phyloP scores from a whole-genome alignment of 2,329 filamentous ascomycete species.

The Chalara sp. region DNA sequence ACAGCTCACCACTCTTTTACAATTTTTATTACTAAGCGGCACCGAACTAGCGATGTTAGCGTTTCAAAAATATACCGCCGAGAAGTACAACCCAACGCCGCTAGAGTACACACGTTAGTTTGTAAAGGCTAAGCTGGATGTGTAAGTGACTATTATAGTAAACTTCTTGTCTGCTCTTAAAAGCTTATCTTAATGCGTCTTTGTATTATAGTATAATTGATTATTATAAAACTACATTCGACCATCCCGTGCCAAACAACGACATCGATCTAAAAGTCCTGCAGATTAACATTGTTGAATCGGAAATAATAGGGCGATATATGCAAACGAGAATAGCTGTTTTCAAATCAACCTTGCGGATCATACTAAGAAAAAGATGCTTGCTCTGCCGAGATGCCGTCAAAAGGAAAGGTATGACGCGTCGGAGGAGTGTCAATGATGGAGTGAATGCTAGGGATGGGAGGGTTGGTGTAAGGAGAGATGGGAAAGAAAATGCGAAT shows the following conservation, averaged over 20 bases:
- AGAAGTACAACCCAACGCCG: conserved; percentile 2
- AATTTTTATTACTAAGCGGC: conserved; percentile 4
- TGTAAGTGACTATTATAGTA: conserved; percentile 4
- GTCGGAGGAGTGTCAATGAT: no score
- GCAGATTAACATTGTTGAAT: conserved; percentile 34
- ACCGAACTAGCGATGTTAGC: conserved; percentile 8
- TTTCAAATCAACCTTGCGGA: conserved; percentile 31
- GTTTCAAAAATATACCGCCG: conserved; percentile 7
- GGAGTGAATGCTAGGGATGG: no score
- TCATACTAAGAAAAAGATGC: conserved; percentile 32
- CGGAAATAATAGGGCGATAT: conserved; percentile 18
- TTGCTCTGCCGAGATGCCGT: conserved; percentile 33
- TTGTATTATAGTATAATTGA: conserved; percentile 21
- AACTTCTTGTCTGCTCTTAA: background rate
- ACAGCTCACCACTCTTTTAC: background rate
- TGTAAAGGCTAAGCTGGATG: background rate
- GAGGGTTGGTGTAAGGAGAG: no score
- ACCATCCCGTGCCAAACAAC: conserved; percentile 30
- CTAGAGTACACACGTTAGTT: conserved; percentile 9
- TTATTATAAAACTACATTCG: conserved; percentile 36
- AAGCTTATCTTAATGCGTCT: background rate
- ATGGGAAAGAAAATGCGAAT: no score
- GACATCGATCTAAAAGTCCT: conserved; percentile 34
- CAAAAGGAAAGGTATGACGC: no score
- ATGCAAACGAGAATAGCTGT: conserved; percentile 29